Evolutionary conservation across 2,329 filamentous ascomycete species (phyloP), one percentile per base, ranked within the genome.

Genomic region (Botrytis sinoallii): DNA sequence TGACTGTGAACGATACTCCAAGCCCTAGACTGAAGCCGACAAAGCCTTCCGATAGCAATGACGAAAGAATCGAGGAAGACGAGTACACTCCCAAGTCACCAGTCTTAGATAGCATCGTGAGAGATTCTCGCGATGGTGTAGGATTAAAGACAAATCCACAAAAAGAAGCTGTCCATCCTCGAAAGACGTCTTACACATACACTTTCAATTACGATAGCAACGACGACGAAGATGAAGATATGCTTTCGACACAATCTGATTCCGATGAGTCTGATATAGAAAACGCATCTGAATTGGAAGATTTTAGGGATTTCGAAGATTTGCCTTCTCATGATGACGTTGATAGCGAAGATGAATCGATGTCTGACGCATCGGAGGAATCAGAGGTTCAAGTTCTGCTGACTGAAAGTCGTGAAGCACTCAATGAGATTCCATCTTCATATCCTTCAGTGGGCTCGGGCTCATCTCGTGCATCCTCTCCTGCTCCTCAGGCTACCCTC

Each of bases 1-100:
- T 80, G 48, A 81, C 80, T n/a, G 60, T 76, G 66, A 76, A 81
- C 61, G 80, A 81, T 55, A 77, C 76, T 74, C 77, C 66, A 57
- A 71, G 10, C 60, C 73, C 55, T 38, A 60, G n/a, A 18, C 2
- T 61, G 29, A 22, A 29, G 22, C 25, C 46, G 42, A 69, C 40
- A 10, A 48, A 42, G 40, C 25, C 66, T 68, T 32, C 48, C 32
- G 32, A 32, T 32, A 32, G 32, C 32, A 32, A 32, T 4, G 5
- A n/a, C n/a, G 40, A 42, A n/a, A 42, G 40, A 57, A 6, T n/a
- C 10, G 7, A 42, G 48, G 35, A 42, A 38, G 32, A 55, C 55
- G 35, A 68, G 29, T n/a, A 20, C 18, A n/a, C 48, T 57, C 25
- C 66, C 48, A 57, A 68, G 46, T 55, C 65, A 18, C 65, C 65